These are phyloP conservation scores for Dipodascus albidus DNA, from an alignment of 805 yeast species.

Conservation along the genomic window DNA sequence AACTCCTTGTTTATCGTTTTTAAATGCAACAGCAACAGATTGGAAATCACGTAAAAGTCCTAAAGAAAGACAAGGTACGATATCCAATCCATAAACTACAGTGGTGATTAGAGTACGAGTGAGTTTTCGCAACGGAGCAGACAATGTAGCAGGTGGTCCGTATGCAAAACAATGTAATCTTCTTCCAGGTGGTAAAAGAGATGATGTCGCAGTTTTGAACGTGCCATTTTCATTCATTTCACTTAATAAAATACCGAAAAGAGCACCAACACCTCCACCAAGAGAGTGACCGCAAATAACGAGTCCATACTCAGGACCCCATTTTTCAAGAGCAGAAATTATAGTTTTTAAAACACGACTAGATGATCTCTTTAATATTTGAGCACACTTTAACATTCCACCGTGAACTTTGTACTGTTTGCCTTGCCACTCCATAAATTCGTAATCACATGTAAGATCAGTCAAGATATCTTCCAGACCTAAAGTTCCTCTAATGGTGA, in stretches of 20 bases:
- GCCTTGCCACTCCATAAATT: conserved; percentile 21
- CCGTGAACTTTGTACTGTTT: conserved; percentile 20
- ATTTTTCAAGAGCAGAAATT: conserved; percentile 16
- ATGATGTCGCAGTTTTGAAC: conserved; percentile 16
- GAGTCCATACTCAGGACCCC: conserved; percentile 22
- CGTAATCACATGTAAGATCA: conserved; percentile 24
- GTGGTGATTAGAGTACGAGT: conserved; percentile 20
- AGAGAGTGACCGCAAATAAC: conserved; percentile 26
- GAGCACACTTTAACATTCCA: conserved; percentile 24
- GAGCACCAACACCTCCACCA: conserved; percentile 26
- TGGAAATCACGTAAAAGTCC: conserved; percentile 24
- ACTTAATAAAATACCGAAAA: conserved; percentile 20
- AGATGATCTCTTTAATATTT: conserved; percentile 12
- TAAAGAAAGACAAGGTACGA: conserved; percentile 25
- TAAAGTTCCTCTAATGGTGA: conserved; percentile 25
- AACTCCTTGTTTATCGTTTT: conserved; percentile 18
- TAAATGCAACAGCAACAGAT: conserved; percentile 19
- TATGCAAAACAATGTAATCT: conserved; percentile 22
- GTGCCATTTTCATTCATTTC: conserved; percentile 10
- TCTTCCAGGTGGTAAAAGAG: conserved; percentile 20
- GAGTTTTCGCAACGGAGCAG: conserved; percentile 16
- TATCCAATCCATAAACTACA: conserved; percentile 24
- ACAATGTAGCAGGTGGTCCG: conserved; percentile 25
- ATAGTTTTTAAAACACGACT: conserved; percentile 21
- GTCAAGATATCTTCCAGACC: conserved; percentile 25